Conservation (phyloP, 169 alveolate genomes). For the Hepatocystis sp. region DNA sequence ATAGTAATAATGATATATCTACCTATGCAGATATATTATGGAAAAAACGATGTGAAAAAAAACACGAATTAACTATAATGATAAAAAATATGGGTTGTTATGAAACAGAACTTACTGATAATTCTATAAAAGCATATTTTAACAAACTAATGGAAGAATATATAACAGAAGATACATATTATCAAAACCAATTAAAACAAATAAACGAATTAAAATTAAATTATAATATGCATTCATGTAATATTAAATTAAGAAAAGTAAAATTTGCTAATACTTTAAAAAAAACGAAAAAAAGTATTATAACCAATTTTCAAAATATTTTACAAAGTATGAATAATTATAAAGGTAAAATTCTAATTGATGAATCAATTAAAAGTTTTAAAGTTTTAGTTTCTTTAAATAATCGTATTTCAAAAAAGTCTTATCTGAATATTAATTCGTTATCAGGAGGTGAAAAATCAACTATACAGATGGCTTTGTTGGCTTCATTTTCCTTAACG, state of each 20-base stretch:
- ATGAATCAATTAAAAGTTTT: conserved; percentile 31
- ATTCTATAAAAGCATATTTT: conserved; percentile 32
- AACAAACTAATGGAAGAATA: conserved; percentile 47
- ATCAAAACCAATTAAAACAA: conserved; percentile 33
- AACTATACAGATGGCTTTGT: conserved; percentile 79
- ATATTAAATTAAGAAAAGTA: conserved; percentile 29
- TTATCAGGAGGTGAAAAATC: conserved; percentile 82
- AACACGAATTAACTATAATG: conserved; percentile 38
- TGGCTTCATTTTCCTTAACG: conserved; percentile 79
- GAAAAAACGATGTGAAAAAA: conserved; percentile 69
- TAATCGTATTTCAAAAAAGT: conserved; percentile 40
- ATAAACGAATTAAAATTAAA: conserved; percentile 49
- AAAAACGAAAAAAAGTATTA: conserved; percentile 54
- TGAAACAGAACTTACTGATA: conserved; percentile 39
- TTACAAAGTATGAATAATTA: conserved; percentile 62
- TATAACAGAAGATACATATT: conserved; percentile 45
- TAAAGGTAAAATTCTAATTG: conserved; percentile 57
- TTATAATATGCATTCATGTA: conserved; percentile 64
- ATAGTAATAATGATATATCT: too few species aligned
- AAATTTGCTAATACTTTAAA: conserved; percentile 18
- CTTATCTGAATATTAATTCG: conserved; percentile 75
- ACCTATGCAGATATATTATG: conserved; percentile 50
- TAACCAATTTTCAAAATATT: conserved; percentile 38
- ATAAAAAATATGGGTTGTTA: conserved; percentile 33
- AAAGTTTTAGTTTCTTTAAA: conserved; percentile 64